phyloP scores from a whole-genome alignment of 805 yeast species.

The Starmerella kuoi region DNA sequence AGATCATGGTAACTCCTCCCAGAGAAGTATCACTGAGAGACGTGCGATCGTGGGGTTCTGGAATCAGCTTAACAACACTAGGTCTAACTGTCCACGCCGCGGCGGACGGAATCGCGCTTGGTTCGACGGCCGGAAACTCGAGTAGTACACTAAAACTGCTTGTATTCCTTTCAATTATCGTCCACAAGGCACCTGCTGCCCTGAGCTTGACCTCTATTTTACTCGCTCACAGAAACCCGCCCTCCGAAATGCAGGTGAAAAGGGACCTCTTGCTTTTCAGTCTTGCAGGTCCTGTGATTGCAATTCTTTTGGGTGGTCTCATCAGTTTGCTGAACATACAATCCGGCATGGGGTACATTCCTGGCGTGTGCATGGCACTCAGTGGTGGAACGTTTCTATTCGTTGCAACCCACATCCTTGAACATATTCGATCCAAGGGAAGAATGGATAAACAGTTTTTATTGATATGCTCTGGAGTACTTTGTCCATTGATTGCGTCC shows the following conservation, averaged over 20 bases:
- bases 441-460: constrained; percentile 2
- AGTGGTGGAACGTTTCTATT: constrained; percentile 64
- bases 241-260: constrained; percentile 13
- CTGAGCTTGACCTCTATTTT: constrained; percentile 53
- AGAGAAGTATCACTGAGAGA: constrained; percentile 2
- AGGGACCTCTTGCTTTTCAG: constrained; percentile 45
- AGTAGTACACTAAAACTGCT: constrained; percentile 32
- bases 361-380: constrained; percentile 44
- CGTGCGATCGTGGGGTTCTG: constrained; percentile 11
- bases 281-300: constrained; percentile 48
- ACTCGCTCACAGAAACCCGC: constrained; percentile 26
- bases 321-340: constrained; percentile 20
- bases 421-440: constrained; percentile 4
- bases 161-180: constrained; percentile 47
- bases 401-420: constrained; percentile 50
- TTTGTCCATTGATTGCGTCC: constrained; percentile 20
- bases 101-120: constrained; percentile 64
- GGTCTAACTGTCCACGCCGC: constrained; percentile 56
- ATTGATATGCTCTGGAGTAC: constrained; percentile 13
- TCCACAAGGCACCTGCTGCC: constrained; percentile 66
- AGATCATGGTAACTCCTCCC: not conserved
- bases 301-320: constrained; percentile 39
- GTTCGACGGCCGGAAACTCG: constrained; percentile 38
- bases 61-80: constrained; percentile 38
- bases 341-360: constrained; percentile 26